Base-by-base conservation (phyloP, 2,329 filamentous ascomycete species). In the Trichoderma lentiforme region DNA sequence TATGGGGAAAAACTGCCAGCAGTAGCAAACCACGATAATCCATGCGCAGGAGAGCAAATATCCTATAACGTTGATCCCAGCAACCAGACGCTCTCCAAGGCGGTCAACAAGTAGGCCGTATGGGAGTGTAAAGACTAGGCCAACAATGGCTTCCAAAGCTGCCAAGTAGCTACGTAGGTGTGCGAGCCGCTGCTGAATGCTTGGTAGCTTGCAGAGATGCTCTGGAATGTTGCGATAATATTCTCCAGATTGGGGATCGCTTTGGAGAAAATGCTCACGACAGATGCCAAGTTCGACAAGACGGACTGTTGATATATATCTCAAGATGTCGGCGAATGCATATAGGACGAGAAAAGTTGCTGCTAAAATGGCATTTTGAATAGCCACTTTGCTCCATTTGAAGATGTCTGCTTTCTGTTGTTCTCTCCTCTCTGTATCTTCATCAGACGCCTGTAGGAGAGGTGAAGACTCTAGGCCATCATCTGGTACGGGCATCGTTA, bases 111-210 rank as follows among this genome's bases (percentile, higher is more conserved):
- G 65, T 9, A 68, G 28, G 51, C 65, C 65, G 24, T 68, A 68
- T 39, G 65, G 65, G 26, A 68, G 47, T 28, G 65, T 68, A 36
- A 68, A 36, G 28, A 60, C 43, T 24, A 68, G 51, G 2, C 65
- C 65, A 28, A 68, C 65, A 60, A 58, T 36, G 9, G 65, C 65
- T 28, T 68, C 65, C 5, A 68, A 36, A 43, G 65, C 28, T 28
- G 51, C 47, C 14, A 58, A 28, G 28, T 60, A 68, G 43, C 65
- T 51, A 39, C 65, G 65, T 30, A 68, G 24, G 47, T 68, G 65
- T n/a, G 65, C 65, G 51, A 68, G 65, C 14, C 51, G 65, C 51
- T 68, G 65, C 30, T 68, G 65, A 68, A 68, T 68, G 24, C 47
- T 39, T 24, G 65, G 28, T 9, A 56, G 14, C 24, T 68, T 68